Conservation (phyloP, 805 yeast species). For the Brettanomyces sp. region DNA sequence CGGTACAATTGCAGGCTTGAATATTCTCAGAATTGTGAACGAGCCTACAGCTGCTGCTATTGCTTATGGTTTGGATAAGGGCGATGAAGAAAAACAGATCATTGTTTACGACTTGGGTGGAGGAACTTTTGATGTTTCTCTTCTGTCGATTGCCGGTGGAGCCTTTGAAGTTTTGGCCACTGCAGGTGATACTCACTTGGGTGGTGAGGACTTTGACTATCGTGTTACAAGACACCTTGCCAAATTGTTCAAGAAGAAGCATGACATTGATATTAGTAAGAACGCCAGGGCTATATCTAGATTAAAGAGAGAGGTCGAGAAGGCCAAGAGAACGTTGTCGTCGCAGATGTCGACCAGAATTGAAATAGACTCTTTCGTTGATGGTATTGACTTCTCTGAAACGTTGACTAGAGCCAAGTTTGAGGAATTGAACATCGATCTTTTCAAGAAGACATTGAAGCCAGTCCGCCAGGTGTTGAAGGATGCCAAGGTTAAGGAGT, state of each 20-base stretch:
- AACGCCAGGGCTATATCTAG: slow-evolving; percentile 85
- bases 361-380: slow-evolving; percentile 90
- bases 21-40: slow-evolving; percentile 79
- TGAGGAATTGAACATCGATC: slow-evolving; percentile 88
- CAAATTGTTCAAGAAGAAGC: slow-evolving; percentile 86
- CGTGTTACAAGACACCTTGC: slow-evolving; percentile 81
- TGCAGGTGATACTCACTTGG: slow-evolving; percentile 94
- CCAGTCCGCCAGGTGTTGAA: slow-evolving; percentile 94
- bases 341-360: slow-evolving; percentile 93
- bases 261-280: slow-evolving; percentile 70
- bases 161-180: slow-evolving; percentile 89
- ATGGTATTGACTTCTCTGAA: slow-evolving; percentile 93
- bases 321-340: slow-evolving; percentile 94
- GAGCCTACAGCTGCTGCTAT: slow-evolving; percentile 98
- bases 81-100: slow-evolving; percentile 77
- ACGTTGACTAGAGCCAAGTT: slow-evolving; percentile 95
- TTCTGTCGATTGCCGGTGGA: slow-evolving; percentile 82
- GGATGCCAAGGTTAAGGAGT: slow-evolving; percentile 82
- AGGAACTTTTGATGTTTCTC: slow-evolving; percentile 92
- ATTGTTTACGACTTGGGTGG: slow-evolving; percentile 95
- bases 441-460: slow-evolving; percentile 88
- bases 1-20: slow-evolving; percentile 84
- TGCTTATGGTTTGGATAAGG: slow-evolving; percentile 87
- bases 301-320: slow-evolving; percentile 95
- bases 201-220: slow-evolving; percentile 95